Evolutionary conservation across 148 eudicot species (phyloP).

Genomic region (Bassia scoparia): DNA sequence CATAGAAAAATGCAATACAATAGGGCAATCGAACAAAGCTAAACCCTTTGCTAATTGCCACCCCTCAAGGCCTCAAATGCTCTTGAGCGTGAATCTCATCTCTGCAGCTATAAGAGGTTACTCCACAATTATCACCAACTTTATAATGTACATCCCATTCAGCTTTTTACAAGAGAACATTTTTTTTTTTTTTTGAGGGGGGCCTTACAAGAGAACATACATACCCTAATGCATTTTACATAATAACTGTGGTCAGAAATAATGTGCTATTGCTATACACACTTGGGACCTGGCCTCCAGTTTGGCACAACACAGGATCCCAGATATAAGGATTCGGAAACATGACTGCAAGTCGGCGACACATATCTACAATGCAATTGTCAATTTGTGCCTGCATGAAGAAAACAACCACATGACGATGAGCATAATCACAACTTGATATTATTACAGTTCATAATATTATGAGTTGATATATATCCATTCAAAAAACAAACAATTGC

Average conservation of each 20-base stretch:
- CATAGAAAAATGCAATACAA: too few species aligned
- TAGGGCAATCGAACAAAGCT: too few species aligned
- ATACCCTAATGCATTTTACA: background rate
- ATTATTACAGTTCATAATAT: background rate
- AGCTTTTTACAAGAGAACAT: too few species aligned
- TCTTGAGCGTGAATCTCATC: too few species aligned
- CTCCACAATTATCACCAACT: too few species aligned
- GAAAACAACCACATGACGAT: background rate
- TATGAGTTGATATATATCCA: background rate
- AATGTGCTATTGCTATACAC: background rate
- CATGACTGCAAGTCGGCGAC: background rate
- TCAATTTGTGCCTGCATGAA: constrained; percentile 14
- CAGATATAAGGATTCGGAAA: background rate
- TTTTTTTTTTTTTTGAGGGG: too few species aligned
- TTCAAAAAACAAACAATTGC: background rate
- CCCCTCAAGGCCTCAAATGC: too few species aligned
- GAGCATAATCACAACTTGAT: background rate
- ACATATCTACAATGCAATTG: constrained; percentile 1
- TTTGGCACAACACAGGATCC: background rate
- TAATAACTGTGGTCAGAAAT: background rate
- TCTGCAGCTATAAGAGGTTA: too few species aligned
- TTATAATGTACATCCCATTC: too few species aligned
- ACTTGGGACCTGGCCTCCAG: background rate
- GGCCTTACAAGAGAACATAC: background rate
- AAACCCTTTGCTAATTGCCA: too few species aligned